Percentiles rank a stretch among this genome's conserved stretches.
phyloP scores from a whole-genome alignment of 306 rosid species.

The Erythrophleum fordii region DNA sequence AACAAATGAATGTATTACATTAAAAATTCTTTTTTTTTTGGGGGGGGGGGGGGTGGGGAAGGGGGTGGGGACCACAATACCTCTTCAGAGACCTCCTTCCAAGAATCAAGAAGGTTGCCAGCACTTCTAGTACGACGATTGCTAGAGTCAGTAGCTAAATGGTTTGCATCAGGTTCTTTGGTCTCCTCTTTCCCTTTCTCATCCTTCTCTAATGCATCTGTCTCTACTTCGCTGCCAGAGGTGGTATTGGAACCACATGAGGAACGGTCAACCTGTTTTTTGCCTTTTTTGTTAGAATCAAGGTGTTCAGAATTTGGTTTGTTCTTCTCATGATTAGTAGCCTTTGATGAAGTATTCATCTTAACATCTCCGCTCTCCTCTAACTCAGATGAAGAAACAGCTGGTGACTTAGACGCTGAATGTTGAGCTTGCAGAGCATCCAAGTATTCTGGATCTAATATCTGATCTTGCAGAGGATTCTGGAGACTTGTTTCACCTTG shows the following conservation, averaged over 20 bases:
- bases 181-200: conserved; percentile 64
- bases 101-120: conserved; percentile 65
- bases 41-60: too few relatives aligned
- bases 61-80: too few relatives aligned
- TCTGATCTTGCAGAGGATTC: conserved; percentile 56
- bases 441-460: conserved; percentile 50
- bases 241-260: conserved; percentile 95
- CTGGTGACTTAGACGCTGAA: conserved; percentile 62
- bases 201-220: conserved; percentile 76
- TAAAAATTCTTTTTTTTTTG: conserved; percentile 32
- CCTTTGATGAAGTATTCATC: conserved; percentile 52
- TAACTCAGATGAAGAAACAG: conserved; percentile 54
- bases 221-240: conserved; percentile 88
- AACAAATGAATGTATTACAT: conserved; percentile 23
- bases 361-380: conserved; percentile 67
- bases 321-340: conserved; percentile 53
- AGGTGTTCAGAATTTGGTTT: conserved; percentile 57
- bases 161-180: conserved; percentile 58
- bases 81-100: conserved; percentile 98
- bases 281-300: conserved; percentile 59
- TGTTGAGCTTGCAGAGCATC: conserved; percentile 63
- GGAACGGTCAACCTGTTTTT: conserved; percentile 85
- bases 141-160: conserved; percentile 54
- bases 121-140: conserved; percentile 64
- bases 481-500: conserved; percentile 53